Evolutionary conservation across 1,284 basidiomycete genomes (phyloP).

Genomic region (Trichosporon sp.): DNA sequence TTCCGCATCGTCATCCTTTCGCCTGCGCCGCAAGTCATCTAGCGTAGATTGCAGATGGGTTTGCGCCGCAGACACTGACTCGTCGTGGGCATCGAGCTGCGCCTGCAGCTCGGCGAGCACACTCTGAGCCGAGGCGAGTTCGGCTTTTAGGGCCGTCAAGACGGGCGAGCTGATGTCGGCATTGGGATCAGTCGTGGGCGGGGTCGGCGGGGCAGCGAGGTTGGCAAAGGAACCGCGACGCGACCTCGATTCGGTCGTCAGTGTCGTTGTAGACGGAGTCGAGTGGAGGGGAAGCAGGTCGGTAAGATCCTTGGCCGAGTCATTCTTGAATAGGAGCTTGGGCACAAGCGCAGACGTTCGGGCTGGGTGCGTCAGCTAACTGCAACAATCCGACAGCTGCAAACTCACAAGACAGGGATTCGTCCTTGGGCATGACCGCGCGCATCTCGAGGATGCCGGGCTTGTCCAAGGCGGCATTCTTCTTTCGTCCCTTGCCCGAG

Average conservation of each 20-base stretch:
- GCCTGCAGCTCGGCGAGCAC: constrained; percentile 70
- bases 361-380: constrained; percentile 8
- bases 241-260: constrained; percentile 36
- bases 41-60: constrained; percentile 70
- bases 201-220: constrained; percentile 37
- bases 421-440: constrained; percentile 47
- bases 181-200: constrained; percentile 38
- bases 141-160: constrained; percentile 73
- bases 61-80: constrained; percentile 66
- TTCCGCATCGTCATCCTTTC: constrained; percentile 78
- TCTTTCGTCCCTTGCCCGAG: constrained; percentile 49
- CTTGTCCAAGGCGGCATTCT: constrained; percentile 39
- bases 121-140: constrained; percentile 70
- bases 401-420: constrained; percentile 30
- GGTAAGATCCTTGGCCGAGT: constrained; percentile 33
- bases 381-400: background rate
- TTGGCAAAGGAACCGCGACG: constrained; percentile 45
- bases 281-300: constrained; percentile 54
- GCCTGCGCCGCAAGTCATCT: constrained; percentile 71
- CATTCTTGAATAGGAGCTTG: constrained; percentile 33
- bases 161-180: constrained; percentile 61
- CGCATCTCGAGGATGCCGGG: constrained; percentile 50
- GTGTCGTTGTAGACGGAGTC: constrained; percentile 37
- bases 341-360: constrained; percentile 27
- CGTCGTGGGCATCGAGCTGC: constrained; percentile 74